Evolutionary conservation across 2,329 filamentous ascomycete genomes (phyloP), one percentile per base, ranked within the genome.

Genomic region (Aureobasidium pullulans): DNA sequence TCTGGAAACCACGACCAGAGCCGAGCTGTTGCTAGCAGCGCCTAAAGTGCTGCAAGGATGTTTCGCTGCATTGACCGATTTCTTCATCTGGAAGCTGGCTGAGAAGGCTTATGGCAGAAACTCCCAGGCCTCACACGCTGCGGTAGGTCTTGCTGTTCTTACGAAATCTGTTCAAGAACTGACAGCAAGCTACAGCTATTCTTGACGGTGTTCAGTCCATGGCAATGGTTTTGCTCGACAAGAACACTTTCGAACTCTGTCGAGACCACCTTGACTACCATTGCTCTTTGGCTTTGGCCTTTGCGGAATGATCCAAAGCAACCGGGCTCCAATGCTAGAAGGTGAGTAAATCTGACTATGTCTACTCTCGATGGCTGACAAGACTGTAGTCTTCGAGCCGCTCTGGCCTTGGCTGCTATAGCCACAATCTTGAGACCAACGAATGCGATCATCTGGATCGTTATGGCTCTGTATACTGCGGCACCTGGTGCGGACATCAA

Each of bases 141-240:
- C 88, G 66, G 90, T 94, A 81, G 69, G 84, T 78, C 62, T 57
- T 62, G 61, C 39, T 13, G 23, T 46, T 28, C 31, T 6, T 36
- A 8, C 1, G 15, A 7, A 3, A 37, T 23, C 23, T 28, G 32
- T 23, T 3, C 16, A 9, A 1, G 4, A 15, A 28, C 32, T 49
- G 11, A 36, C 4, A 15, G 9, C 4, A 52, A 57, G 44, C 52
- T 29, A 49, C 37, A 91, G 86, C 77, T 96, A 47, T 80, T 82
- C 61, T 80, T 94, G 74, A 86, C 85, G 3, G 72, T 88, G 44
- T 77, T 85, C 67, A 96, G 85, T 72, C 90, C 94, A 6, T 99
- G 94, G 91, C 90, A 96, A 72, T 97, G 90, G 89, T 97, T 94
- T 74, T 94, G 88, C 74, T 94, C 91, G 1, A 93, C 91, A 0